Evolutionary conservation across 2,329 filamentous ascomycete genomes (phyloP).

Genomic region (Colletotrichum sp.): DNA sequence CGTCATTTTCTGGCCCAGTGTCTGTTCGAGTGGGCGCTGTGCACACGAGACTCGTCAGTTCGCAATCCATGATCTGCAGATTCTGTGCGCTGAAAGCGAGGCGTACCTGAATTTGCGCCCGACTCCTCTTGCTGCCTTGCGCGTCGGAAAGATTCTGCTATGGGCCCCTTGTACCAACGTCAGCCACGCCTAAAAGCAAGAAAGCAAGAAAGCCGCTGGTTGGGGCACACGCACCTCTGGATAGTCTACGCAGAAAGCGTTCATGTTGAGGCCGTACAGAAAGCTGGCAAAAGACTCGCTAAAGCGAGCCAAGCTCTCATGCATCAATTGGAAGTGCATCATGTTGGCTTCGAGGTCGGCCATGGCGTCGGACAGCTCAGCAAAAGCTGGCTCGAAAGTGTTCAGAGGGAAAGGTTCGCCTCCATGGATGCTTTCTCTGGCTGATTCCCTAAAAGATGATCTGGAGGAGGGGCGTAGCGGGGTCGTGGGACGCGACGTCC

Average conservation of each 20-base stretch:
- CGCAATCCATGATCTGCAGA: neutral
- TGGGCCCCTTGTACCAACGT: conserved; percentile 67
- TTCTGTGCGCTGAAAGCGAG: neutral
- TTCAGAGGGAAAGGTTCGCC: conserved; percentile 73
- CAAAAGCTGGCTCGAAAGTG: conserved; percentile 85
- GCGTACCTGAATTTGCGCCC: neutral
- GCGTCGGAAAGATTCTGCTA: conserved; percentile 80
- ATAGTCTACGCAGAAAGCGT: conserved; percentile 98
- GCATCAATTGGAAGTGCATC: conserved; percentile 96
- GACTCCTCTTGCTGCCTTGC: conserved; percentile 62
- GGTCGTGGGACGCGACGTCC: conserved; percentile 82
- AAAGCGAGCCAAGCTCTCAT: conserved; percentile 91
- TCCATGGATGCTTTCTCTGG: conserved; percentile 56
- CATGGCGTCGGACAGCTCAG: conserved; percentile 91
- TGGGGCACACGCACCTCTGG: conserved; percentile 70
- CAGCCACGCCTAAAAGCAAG: neutral
- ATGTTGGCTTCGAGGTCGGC: conserved; percentile 96
- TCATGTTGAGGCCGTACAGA: conserved; percentile 97
- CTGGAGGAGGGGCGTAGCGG: conserved; percentile 90
- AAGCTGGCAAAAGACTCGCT: conserved; percentile 96
- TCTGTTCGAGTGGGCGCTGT: conserved; percentile 13
- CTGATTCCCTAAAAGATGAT: conserved; percentile 83
- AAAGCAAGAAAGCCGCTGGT: neutral
- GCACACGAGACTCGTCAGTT: neutral
- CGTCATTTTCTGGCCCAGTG: conserved; percentile 45